Conservation (phyloP, 257 asterid genomes). For the Lithospermum erythrorhizon region DNA sequence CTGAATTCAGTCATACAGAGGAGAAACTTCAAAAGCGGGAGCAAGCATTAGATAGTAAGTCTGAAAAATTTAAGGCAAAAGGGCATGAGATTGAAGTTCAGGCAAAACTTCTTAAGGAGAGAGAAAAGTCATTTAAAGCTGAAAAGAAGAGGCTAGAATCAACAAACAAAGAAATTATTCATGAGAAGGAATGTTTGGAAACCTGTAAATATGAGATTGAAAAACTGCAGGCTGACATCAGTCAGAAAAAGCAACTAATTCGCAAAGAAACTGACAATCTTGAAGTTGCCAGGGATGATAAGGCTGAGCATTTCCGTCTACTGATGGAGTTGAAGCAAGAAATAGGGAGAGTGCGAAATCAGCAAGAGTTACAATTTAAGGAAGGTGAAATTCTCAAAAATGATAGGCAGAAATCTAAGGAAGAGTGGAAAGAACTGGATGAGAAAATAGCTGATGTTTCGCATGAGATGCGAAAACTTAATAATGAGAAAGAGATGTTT, state of each 20-base stretch:
- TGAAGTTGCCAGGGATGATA: conserved; percentile 37
- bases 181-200: conserved; percentile 43
- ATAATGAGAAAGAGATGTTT: conserved; percentile 35
- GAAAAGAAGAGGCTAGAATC: conserved; percentile 40
- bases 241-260: conserved; percentile 36
- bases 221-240: conserved; percentile 44
- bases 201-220: conserved; percentile 42
- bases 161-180: conserved; percentile 28
- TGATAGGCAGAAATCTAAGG: conserved; percentile 63
- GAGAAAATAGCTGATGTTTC: conserved; percentile 47
- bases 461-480: conserved; percentile 31
- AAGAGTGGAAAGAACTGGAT: conserved; percentile 80
- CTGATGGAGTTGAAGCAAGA: conserved; percentile 54
- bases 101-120: conserved; percentile 52
- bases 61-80: conserved; percentile 58
- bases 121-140: conserved; percentile 46
- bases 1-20: conserved; percentile 49
- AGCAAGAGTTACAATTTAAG: conserved; percentile 41
- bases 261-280: conserved; percentile 41
- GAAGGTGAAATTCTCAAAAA: conserved; percentile 52
- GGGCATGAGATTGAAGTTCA: conserved; percentile 50
- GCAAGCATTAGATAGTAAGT: conserved; percentile 47
- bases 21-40: conserved; percentile 58
- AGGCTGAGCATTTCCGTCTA: conserved; percentile 41
- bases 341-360: conserved; percentile 48